Conservation (phyloP, 1,284 basidiomycete species). For the Melanopsichium pennsylvanicum region DNA sequence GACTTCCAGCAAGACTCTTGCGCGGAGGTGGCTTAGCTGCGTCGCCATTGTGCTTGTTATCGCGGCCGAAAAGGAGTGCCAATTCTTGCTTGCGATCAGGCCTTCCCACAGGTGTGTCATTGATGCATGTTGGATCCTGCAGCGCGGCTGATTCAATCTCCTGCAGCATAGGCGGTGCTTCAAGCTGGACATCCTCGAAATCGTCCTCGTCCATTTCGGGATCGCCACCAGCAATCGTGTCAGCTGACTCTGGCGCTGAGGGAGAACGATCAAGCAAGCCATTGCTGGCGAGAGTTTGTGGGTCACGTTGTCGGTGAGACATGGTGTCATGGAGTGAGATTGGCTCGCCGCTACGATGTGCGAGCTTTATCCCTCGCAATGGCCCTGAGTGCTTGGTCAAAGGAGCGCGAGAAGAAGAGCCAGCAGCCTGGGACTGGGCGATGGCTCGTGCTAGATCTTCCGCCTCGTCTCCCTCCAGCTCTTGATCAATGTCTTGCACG, state of each 20-base stretch:
- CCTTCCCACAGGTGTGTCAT: background rate
- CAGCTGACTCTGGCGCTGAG: background rate
- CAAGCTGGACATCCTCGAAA: conserved; percentile 34
- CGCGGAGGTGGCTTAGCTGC: conserved; percentile 20
- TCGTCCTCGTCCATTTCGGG: conserved; percentile 31
- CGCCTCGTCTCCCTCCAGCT: conserved; percentile 49
- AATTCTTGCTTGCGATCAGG: conserved; percentile 39
- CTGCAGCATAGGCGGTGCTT: conserved; percentile 7
- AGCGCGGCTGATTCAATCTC: background rate
- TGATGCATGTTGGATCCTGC: background rate
- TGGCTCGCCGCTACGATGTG: conserved; percentile 26
- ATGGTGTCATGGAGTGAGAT: conserved; percentile 38
- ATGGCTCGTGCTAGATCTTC: conserved; percentile 53
- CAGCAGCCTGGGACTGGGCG: conserved; percentile 28
- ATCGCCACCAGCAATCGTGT: background rate
- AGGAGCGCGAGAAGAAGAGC: background rate
- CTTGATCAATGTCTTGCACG: conserved; percentile 20
- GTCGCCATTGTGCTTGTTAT: background rate
- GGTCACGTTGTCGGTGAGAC: background rate
- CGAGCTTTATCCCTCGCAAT: conserved; percentile 20
- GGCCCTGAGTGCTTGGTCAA: background rate
- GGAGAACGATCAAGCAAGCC: background rate
- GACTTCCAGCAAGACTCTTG: conserved; percentile 37
- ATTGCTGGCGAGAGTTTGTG: background rate
- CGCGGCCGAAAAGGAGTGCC: conserved; percentile 28